phyloP scores from a whole-genome alignment of 495 filamentous ascomycete genomes.

The Podospora comata region DNA sequence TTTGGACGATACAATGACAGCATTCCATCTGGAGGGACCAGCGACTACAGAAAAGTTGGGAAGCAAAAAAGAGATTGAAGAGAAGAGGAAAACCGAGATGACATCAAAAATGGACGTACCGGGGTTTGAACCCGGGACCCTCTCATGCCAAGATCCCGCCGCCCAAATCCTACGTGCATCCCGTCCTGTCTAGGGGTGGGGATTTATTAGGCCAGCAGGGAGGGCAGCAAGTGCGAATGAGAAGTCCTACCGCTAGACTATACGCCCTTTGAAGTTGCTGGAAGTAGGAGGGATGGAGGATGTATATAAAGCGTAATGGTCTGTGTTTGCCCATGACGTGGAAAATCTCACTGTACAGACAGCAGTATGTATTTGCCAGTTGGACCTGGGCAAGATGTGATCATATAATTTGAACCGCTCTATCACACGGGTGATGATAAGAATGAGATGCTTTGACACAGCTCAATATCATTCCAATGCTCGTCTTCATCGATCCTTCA shows the following conservation, averaged over 20 bases:
- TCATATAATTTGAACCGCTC: too few species aligned
- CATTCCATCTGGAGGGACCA: too few species aligned
- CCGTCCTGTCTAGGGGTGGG: not conserved
- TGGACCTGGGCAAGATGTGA: too few species aligned
- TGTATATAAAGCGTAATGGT: not conserved
- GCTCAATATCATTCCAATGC: too few species aligned
- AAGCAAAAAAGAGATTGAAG: not conserved
- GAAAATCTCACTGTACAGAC: too few species aligned
- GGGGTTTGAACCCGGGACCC: not conserved
- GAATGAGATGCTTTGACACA: too few species aligned
- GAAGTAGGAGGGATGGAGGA: not conserved
- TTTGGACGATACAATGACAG: too few species aligned
- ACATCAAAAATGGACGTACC: not conserved
- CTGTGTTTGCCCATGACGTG: not conserved
- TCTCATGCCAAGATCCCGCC: not conserved
- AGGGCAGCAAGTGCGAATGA: not conserved
- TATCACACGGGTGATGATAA: too few species aligned
- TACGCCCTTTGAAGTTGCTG: not conserved
- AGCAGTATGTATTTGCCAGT: too few species aligned
- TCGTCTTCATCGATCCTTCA: too few species aligned
- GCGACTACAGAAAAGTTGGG: too few species aligned
- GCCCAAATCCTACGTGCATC: not conserved
- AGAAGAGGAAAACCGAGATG: not conserved
- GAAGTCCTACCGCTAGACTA: not conserved
- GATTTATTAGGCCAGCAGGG: not conserved